Evolutionary conservation across 2,329 filamentous ascomycete species (phyloP), one percentile per base, ranked within the genome.

Genomic region (Paracorniculantispora psalliotae): DNA sequence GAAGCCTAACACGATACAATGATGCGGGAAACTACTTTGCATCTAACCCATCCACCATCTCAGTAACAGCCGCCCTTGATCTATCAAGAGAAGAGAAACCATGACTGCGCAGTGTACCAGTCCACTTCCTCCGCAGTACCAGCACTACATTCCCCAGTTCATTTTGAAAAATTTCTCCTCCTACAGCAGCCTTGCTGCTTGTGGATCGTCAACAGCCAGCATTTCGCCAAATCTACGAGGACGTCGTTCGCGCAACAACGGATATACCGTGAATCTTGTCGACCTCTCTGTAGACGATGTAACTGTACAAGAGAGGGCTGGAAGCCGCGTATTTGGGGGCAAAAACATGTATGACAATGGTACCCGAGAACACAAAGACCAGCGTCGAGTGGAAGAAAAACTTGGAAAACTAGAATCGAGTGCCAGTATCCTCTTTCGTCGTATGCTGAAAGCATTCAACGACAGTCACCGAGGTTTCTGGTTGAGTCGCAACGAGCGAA

Each of bases 401-500:
- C 44, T 48, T 25, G 19, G 44, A 8, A 4, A 19, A 48, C 44
- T 48, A 9, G 44, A 48, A 48, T 48, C 44, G 25, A 19, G 7
- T 48, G 44, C 44, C 17, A 48, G 44, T 48, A 7, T 5, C 13
- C 44, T 48, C 44, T 48, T 48, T 48, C 44, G 44, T 19, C 9
- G 19, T 13, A 48, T 48, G 25, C 25, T 48, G 25, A 25, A 48
- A 13, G 52, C 46, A 3, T 54, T 57, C 19, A 50, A 59, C 13
- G n/a, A 54, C 15, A 23, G n/a, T 7, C 13, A 61, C 9, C 15
- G 7, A 8, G 62, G 59, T 53, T 60, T 77, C 3, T 63, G 63
- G 54, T 59, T 76, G 2, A 67, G 62, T 3, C 68, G 73, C 5
- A 35, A 53, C 1, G 68, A 75, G 44, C 64, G 65, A 54, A 68